A percentile compares a stretch with the other conserved stretches of the same genome.
Conservation (phyloP, 2,329 filamentous ascomycete species). For the Pseudocercospora crystallina region DNA sequence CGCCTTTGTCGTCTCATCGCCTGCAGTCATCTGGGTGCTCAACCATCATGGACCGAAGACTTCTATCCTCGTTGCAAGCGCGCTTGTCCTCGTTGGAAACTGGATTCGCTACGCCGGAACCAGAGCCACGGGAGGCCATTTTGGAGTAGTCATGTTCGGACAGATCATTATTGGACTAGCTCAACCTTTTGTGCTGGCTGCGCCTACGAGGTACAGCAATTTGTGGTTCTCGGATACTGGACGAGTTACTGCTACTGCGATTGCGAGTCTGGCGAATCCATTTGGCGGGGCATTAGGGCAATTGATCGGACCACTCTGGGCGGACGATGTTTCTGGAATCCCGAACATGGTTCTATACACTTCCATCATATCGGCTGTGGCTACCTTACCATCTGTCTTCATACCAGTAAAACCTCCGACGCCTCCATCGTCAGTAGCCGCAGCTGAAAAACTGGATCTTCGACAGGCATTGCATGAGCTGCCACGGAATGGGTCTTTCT, state of each 20-base stretch:
- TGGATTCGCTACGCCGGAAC: conserved; percentile 63
- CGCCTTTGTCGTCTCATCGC: conserved; percentile 72
- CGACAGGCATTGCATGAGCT: conserved; percentile 51
- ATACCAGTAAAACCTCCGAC: conserved; percentile 75
- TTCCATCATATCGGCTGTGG: conserved; percentile 54
- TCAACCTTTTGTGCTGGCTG: conserved; percentile 87
- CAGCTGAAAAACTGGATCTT: conserved; percentile 54
- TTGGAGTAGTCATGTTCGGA: conserved; percentile 80
- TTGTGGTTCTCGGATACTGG: conserved; percentile 88
- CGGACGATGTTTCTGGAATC: conserved; percentile 61
- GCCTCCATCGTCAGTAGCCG: conserved; percentile 68
- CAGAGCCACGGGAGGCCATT: conserved; percentile 53
- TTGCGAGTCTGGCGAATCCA: conserved; percentile 83
- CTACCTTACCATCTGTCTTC: conserved; percentile 75
- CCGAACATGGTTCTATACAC: conserved; percentile 71
- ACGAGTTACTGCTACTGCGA: conserved; percentile 80
- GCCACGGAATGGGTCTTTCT: conserved; percentile 67
- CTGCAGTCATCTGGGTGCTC: conserved; percentile 71
- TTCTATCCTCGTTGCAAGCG: conserved; percentile 71
- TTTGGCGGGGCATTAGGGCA: conserved; percentile 87
- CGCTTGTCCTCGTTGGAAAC: conserved; percentile 77
- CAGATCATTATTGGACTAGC: conserved; percentile 86
- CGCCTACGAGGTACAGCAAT: conserved; percentile 88
- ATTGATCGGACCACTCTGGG: conserved; percentile 79
- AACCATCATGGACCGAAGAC: conserved; percentile 74